Percentiles rank a stretch among this genome's conserved stretches.
Evolutionary conservation across 371 early-diverging fungal species (phyloP).

Genomic region (Lichtheimia hyalospora): DNA sequence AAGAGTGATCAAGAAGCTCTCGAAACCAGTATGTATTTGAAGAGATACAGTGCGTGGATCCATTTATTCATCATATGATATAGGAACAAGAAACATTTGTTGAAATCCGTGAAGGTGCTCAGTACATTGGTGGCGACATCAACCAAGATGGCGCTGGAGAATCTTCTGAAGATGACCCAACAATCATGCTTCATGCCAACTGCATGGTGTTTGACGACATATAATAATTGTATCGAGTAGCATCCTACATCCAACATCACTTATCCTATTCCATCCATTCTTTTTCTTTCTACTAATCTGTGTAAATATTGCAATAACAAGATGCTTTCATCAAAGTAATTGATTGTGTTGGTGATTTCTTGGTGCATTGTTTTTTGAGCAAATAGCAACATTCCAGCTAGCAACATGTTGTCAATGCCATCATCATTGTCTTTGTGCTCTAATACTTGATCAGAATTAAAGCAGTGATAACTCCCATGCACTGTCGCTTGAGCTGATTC

Average conservation of each 20-base stretch:
- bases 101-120: slow-evolving; percentile 37
- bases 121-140: slow-evolving; percentile 11
- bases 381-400: too few relatives aligned
- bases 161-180: slow-evolving; percentile 33
- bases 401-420: too few relatives aligned
- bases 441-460: too few relatives aligned
- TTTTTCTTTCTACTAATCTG: neutral
- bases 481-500: too few relatives aligned
- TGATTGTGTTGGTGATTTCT: too few relatives aligned
- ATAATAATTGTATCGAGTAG: neutral
- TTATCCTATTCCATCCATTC: neutral
- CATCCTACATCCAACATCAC: slow-evolving; percentile 1
- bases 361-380: too few relatives aligned
- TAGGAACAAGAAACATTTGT: slow-evolving; percentile 46
- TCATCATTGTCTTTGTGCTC: too few relatives aligned
- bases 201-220: slow-evolving; percentile 34
- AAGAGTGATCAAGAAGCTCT: slow-evolving; percentile 77
- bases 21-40: slow-evolving; percentile 55
- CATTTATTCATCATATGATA: neutral
- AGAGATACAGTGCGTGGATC: neutral
- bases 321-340: neutral
- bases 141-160: slow-evolving; percentile 22
- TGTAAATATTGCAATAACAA: slow-evolving; percentile 1
- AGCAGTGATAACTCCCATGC: too few relatives aligned
- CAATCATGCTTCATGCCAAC: slow-evolving; percentile 68